A percentile compares a stretch with the other conserved stretches of the same genome.
phyloP scores from a whole-genome alignment of 352 stramenopile genomes.

The Globisporangium heterothallicum region DNA sequence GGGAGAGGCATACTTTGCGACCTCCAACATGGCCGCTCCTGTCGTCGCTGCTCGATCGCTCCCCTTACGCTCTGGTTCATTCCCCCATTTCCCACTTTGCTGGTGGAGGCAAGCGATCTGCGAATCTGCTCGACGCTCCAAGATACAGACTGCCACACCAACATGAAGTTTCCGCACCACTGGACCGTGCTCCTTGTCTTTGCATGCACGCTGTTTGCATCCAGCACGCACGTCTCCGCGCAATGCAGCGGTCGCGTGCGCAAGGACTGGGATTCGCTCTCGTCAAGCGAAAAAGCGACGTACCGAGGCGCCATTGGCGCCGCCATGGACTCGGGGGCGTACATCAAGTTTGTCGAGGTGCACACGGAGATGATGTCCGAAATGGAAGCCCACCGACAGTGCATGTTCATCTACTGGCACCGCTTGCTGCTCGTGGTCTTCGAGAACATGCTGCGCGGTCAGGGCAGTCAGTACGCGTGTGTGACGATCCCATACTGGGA shows the following conservation, averaged over 20 bases:
- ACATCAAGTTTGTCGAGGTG: slow-evolving; percentile 54
- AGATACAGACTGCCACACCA: background rate
- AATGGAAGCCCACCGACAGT: slow-evolving; percentile 43
- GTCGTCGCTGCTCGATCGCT: too few species aligned
- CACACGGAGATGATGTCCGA: slow-evolving; percentile 58
- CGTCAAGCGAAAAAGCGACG: slow-evolving; percentile 21
- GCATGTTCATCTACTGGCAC: slow-evolving; percentile 85
- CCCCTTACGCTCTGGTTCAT: too few species aligned
- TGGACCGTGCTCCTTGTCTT: background rate
- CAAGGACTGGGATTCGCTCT: slow-evolving; percentile 26
- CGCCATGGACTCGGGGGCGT: slow-evolving; percentile 21
- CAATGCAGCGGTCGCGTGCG: slow-evolving; percentile 23
- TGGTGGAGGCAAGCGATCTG: background rate
- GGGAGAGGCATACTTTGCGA: background rate
- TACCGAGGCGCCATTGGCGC: slow-evolving; percentile 22
- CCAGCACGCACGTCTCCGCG: background rate
- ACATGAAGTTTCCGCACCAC: background rate
- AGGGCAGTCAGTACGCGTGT: slow-evolving; percentile 47
- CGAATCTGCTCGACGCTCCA: background rate
- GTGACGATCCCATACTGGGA: slow-evolving; percentile 82
- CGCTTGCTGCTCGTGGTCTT: slow-evolving; percentile 56
- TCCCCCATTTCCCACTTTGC: background rate
- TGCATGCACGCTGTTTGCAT: background rate
- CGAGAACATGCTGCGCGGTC: slow-evolving; percentile 78
- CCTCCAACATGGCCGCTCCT: too few species aligned